Conservation (phyloP, 1,284 basidiomycete genomes). For the Butyriboletus appendiculatus region DNA sequence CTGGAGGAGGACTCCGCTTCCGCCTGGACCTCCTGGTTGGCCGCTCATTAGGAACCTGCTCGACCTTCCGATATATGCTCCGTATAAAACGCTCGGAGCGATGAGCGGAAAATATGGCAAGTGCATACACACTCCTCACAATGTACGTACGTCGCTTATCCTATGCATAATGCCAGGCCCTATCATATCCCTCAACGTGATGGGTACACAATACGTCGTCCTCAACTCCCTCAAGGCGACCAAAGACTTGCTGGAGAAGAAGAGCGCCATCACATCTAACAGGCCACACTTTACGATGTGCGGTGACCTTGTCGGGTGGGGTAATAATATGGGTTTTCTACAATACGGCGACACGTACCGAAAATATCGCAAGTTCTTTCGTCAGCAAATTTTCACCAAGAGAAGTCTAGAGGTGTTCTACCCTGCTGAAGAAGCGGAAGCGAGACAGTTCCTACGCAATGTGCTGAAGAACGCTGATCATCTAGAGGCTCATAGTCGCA, state of each 20-base stretch:
- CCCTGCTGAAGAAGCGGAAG: constrained; percentile 15
- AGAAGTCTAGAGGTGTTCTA: constrained; percentile 11
- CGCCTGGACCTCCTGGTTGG: constrained; percentile 20
- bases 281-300: constrained; percentile 21
- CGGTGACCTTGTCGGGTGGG: constrained; percentile 31
- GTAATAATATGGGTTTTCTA: constrained; percentile 15
- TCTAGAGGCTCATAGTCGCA: constrained; percentile 5
- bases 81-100: constrained; percentile 45
- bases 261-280: constrained; percentile 19
- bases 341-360: constrained; percentile 24
- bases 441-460: constrained; percentile 17
- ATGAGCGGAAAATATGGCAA: constrained; percentile 39
- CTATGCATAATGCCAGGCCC: constrained; percentile 29
- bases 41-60: constrained; percentile 39
- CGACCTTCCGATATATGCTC: constrained; percentile 40
- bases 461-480: constrained; percentile 13
- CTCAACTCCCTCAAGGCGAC: constrained; percentile 15
- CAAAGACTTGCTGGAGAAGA: constrained; percentile 27
- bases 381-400: constrained; percentile 23
- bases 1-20: constrained; percentile 10
- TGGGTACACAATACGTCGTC: constrained; percentile 17
- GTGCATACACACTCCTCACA: constrained; percentile 35
- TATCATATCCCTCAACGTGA: constrained; percentile 11
- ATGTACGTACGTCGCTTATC: constrained; percentile 29
- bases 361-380: constrained; percentile 18